These are phyloP conservation scores for Ottelia alismoides DNA, from an alignment of 106 monocot species.

Conservation along the genomic window DNA sequence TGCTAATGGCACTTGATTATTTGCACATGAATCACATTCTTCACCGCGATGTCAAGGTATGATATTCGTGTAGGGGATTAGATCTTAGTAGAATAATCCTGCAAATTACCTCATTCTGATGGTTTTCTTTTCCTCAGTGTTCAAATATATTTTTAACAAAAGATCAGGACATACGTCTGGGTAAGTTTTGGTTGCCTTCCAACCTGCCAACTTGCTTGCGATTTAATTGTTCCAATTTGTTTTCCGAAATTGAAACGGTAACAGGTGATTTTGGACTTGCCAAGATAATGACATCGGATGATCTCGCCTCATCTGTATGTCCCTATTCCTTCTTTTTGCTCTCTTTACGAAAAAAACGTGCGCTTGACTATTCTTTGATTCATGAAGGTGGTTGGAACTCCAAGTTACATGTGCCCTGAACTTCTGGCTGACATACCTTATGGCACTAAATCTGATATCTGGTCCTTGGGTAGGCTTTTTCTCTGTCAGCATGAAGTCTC, in stretches of 20 bases:
- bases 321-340: not conserved
- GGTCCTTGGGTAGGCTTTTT: constrained; percentile 77
- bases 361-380: not conserved
- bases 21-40: constrained; percentile 92
- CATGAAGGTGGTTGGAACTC: constrained; percentile 84
- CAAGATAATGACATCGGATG: constrained; percentile 92
- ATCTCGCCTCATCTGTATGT: constrained; percentile 92
- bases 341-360: not conserved
- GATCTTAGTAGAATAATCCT: not conserved
- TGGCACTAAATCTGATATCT: constrained; percentile 96
- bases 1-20: constrained; percentile 97
- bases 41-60: constrained; percentile 99
- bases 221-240: not conserved
- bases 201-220: not conserved
- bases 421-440: constrained; percentile 99
- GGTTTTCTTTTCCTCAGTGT: constrained; percentile 45
- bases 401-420: constrained; percentile 99
- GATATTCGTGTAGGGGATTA: not conserved
- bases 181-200: constrained; percentile 24
- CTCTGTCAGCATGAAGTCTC: not conserved
- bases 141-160: constrained; percentile 92
- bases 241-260: not conserved
- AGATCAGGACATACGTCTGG: constrained; percentile 79
- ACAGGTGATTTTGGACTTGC: constrained; percentile 98
- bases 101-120: not conserved